Conservation (phyloP, 2,329 filamentous ascomycete species). For the Metarhizium rileyi region DNA sequence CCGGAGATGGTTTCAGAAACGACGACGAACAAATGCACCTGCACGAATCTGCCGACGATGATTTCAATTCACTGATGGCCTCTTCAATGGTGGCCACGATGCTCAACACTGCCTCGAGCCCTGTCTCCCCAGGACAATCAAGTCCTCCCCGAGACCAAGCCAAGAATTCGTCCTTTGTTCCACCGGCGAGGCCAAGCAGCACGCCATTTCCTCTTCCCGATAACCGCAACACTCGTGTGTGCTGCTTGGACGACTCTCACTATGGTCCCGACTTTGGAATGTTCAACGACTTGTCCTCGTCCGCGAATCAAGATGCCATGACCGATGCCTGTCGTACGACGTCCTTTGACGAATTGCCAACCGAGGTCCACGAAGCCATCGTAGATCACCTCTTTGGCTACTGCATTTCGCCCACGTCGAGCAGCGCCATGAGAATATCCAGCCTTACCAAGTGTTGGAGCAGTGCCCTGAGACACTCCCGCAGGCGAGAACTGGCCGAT, state of each 20-base stretch:
- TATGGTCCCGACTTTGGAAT: conserved; percentile 10
- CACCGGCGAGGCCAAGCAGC: conserved; percentile 42
- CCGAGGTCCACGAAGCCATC: conserved; percentile 63
- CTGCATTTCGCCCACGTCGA: conserved; percentile 50
- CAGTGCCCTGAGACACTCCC: conserved; percentile 55
- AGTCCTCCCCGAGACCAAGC: conserved; percentile 40
- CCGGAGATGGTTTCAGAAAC: conserved; percentile 6
- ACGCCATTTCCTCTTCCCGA: conserved; percentile 50
- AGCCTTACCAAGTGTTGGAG: conserved; percentile 50
- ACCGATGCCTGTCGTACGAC: conserved; percentile 13
- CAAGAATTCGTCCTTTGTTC: conserved; percentile 28
- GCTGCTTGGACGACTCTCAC: conserved; percentile 16
- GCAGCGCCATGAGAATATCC: conserved; percentile 43
- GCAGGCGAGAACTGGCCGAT: conserved; percentile 56
- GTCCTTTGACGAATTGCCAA: conserved; percentile 45
- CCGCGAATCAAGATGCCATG: conserved; percentile 11
- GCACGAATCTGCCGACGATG: conserved; percentile 15
- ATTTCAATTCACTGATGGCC: conserved; percentile 27
- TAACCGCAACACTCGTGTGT: conserved; percentile 26
- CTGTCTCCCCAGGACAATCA: conserved; percentile 43
- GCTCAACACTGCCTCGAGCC: conserved; percentile 38
- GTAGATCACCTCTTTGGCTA: conserved; percentile 64
- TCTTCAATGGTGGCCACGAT: conserved; percentile 26
- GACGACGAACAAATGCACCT: conserved; percentile 5
- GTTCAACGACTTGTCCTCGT: conserved; percentile 8